Percentiles rank a stretch among this genome's conserved stretches.
phyloP scores from a whole-genome alignment of 805 yeast species.

The Metschnikowia colocasiae region DNA sequence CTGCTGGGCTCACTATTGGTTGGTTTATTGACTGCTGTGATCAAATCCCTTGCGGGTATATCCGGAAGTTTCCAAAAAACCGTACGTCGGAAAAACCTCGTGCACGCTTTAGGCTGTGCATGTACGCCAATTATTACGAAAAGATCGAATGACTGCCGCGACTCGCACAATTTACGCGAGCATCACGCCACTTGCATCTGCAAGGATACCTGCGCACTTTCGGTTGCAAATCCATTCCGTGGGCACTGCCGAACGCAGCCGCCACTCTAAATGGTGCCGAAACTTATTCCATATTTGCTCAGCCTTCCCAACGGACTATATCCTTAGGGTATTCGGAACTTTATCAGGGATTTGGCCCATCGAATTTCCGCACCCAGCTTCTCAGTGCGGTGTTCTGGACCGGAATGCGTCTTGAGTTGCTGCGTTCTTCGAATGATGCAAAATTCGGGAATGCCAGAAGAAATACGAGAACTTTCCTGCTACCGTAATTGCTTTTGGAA shows the following conservation, averaged over 20 bases:
- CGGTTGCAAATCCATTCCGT: neutral
- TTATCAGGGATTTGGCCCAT: no score
- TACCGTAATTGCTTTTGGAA: neutral
- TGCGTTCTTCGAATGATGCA: neutral
- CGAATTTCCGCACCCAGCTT: no score
- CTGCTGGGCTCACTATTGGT: no score
- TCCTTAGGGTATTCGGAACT: no score
- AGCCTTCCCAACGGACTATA: no score
- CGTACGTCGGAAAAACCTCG: constrained; percentile 1
- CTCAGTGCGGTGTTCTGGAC: neutral
- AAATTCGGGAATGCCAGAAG: neutral
- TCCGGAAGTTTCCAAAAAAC: neutral
- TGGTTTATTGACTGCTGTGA: neutral
- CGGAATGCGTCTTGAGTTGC: neutral
- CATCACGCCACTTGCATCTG: neutral
- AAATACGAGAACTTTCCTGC: neutral
- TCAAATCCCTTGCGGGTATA: neutral
- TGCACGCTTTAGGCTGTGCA: neutral
- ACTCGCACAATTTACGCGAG: neutral
- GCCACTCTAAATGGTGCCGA: neutral
- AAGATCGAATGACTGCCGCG: constrained; percentile 1
- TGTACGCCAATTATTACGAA: neutral
- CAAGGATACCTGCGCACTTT: neutral
- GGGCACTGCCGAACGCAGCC: neutral
- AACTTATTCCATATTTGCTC: no score